Base-by-base conservation (phyloP, 169 alveolate genomes). In the Amoebophrya sp. region DNA sequence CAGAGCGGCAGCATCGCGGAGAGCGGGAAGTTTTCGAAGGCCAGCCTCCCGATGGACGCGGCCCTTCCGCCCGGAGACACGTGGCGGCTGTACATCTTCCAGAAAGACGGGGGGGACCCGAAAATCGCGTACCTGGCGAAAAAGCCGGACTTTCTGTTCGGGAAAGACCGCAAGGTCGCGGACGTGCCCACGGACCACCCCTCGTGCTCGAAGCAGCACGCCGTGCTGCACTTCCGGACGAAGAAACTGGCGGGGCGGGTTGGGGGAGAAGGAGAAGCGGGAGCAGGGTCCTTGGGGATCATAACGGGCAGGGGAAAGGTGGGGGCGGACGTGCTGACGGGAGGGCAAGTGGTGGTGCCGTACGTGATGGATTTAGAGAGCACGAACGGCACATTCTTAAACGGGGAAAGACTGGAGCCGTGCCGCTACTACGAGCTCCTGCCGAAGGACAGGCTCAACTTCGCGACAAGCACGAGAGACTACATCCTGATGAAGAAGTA, bases 311-410 rank as follows among this genome's bases (percentile, higher is more conserved):
- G 4, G 50, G 4, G 23, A 42, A 42, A 42, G 50, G 15, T 15
- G 4, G 15, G 4, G 50, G 23, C 15, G 4, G 23, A 42, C 4
- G 4, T 7, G 4, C 15, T 42, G 4, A 15, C 4, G 15, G 4
- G 23, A 42, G 4, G 50, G 15, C 50, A 42, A 4, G 15, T 42
- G 40, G 92, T 89, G 41, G 69, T 93, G 91, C 99, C 99, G 0
- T 98, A 97, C 94, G 91, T 98, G 78, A 96, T 98, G 93, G 99
- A 98, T 94, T 95, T 98, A 89, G 98, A 97, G 90, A 97, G 99
- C 91, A 97, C 98, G 31, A 96, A 97, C 91, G 98, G 99, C 42
- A 97, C 99, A n/a, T 96, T 91, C 58, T 93, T 98, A 91, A 98
- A 98, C 93, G 97, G 96, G 1, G 97, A 96, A 69, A 92, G 95